These are phyloP conservation scores for Urtica urens DNA, from an alignment of 306 rosid genomes.

Conservation along the genomic window DNA sequence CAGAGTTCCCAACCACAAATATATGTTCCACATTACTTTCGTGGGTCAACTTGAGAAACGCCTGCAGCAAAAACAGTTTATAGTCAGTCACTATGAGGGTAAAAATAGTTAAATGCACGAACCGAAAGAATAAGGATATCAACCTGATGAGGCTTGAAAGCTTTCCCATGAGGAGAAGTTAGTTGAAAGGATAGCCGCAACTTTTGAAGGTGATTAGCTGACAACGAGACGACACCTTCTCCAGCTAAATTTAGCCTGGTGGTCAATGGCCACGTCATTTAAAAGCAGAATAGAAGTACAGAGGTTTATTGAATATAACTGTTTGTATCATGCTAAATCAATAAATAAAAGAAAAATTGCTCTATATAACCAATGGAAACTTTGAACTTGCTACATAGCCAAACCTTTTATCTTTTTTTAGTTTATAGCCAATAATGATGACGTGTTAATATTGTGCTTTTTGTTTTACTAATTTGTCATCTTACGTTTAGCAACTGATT, in stretches of 20 bases:
- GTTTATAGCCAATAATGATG: no score
- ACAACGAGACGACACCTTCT: conserved; percentile 41
- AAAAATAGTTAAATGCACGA: conserved; percentile 3
- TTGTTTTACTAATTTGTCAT: no score
- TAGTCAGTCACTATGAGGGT: conserved; percentile 23
- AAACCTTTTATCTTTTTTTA: no score
- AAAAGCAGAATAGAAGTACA: no score
- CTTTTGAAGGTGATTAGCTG: conserved; percentile 96
- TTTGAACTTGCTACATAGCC: no score
- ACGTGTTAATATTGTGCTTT: no score
- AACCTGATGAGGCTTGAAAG: conserved; percentile 94
- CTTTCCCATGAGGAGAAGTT: conserved; percentile 54
- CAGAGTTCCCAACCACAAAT: conserved; percentile 64
- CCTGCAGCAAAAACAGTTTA: conserved; percentile 46
- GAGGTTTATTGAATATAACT: no score
- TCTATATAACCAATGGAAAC: no score
- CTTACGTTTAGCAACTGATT: no score
- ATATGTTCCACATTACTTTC: conserved; percentile 76
- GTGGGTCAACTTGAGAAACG: conserved; percentile 73
- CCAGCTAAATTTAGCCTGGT: conserved; percentile 77
- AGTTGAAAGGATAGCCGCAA: conserved; percentile 69
- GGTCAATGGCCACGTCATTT: no score
- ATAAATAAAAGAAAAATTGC: no score
- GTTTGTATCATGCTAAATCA: no score
- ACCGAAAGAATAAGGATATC: conserved; percentile 18